Percentiles rank a stretch among this genome's conserved stretches.
These are phyloP conservation scores for Hymenoscyphus fructigenus DNA, from an alignment of 2,329 filamentous ascomycete genomes.

Conservation along the genomic window DNA sequence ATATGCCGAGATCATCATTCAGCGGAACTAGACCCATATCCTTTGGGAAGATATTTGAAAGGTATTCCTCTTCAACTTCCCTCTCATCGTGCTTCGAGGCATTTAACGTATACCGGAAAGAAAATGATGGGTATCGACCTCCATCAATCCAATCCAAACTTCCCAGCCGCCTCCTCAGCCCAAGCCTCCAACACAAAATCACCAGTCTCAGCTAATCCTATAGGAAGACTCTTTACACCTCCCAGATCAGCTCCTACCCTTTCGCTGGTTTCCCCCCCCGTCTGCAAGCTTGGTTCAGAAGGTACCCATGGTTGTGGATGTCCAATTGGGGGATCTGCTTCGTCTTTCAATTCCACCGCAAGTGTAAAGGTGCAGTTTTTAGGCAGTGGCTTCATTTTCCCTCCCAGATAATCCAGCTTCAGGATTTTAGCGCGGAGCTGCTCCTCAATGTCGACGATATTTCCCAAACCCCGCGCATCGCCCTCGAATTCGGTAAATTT, in stretches of 20 bases:
- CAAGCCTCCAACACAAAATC: slow-evolving; percentile 67
- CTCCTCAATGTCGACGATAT: slow-evolving; percentile 65
- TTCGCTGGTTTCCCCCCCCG: slow-evolving; percentile 35
- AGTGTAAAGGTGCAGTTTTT: slow-evolving; percentile 71
- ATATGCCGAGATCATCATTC: no score
- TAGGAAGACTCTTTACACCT: slow-evolving; percentile 56
- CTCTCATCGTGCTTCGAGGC: no score
- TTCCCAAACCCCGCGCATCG: slow-evolving; percentile 29
- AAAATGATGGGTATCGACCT: not conserved
- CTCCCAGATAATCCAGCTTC: slow-evolving; percentile 59
- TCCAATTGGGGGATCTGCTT: slow-evolving; percentile 56
- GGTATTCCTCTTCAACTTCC: no score
- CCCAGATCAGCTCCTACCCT: slow-evolving; percentile 42
- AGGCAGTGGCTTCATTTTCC: slow-evolving; percentile 58
- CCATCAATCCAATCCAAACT: slow-evolving; percentile 15
- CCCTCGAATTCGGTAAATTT: slow-evolving; percentile 39
- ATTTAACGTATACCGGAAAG: no score
- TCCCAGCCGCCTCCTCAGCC: slow-evolving; percentile 59
- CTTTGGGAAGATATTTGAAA: no score
- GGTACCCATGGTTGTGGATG: slow-evolving; percentile 63
- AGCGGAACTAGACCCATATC: no score
- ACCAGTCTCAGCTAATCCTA: slow-evolving; percentile 63
- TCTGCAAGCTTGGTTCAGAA: slow-evolving; percentile 44
- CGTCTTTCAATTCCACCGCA: slow-evolving; percentile 69
- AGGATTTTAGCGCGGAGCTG: slow-evolving; percentile 68